Evolutionary conservation across 257 asterid genomes (phyloP).

Genomic region (Linderniella brevidens): DNA sequence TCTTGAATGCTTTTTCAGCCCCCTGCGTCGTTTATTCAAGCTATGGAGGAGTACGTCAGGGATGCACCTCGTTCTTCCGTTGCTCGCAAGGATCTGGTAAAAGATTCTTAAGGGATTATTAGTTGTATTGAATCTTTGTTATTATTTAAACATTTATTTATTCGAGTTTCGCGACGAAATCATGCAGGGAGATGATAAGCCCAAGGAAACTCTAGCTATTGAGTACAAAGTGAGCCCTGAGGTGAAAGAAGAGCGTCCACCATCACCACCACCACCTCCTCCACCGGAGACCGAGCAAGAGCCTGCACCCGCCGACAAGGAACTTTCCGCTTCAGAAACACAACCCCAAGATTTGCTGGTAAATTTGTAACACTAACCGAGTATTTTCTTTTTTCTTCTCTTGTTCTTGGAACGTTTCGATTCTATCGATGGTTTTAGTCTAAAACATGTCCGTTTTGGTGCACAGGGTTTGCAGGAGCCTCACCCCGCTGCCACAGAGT

Average conservation of each 20-base stretch:
- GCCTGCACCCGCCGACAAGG: constrained; percentile 42
- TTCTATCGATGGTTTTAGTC: too few relatives aligned
- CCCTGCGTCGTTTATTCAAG: constrained; percentile 85
- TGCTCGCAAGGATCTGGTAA: constrained; percentile 57
- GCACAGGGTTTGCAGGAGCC: constrained; percentile 58
- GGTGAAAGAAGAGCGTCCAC: constrained; percentile 37
- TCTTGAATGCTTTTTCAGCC: constrained; percentile 48
- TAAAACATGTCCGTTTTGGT: constrained; percentile 8
- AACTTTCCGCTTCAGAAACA: constrained; percentile 40
- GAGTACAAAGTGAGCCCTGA: constrained; percentile 61
- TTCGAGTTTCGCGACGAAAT: too few relatives aligned
- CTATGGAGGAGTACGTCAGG: constrained; percentile 96
- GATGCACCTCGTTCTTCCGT: constrained; percentile 86
- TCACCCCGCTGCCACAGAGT: constrained; percentile 55
- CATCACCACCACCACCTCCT: constrained; percentile 34
- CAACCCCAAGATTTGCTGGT: constrained; percentile 94
- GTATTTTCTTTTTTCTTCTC: too few relatives aligned
- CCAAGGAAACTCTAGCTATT: constrained; percentile 61
- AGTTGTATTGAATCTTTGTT: too few relatives aligned
- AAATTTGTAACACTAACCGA: constrained; percentile 5
- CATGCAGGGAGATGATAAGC: constrained; percentile 51
- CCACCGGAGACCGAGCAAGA: constrained; percentile 27
- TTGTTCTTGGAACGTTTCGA: too few relatives aligned
- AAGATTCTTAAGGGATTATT: too few relatives aligned
- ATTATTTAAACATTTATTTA: too few relatives aligned